Evolutionary conservation across 257 asterid species (phyloP).

Genomic region (Plantago elongata): DNA sequence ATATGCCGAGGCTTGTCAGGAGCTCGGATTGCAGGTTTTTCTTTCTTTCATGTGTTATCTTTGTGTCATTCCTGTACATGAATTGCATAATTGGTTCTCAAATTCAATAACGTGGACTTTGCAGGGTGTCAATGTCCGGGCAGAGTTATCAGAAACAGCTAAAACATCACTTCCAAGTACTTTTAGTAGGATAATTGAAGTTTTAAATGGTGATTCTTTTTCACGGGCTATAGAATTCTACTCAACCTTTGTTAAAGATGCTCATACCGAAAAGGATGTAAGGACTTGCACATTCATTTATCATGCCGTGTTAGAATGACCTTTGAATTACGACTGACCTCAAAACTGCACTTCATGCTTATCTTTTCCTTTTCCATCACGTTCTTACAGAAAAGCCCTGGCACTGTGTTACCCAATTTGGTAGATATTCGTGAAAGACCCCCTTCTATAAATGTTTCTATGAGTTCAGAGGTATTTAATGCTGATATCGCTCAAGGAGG

Average conservation of each 20-base stretch:
- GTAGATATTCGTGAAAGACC: conserved; percentile 55
- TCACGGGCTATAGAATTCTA: conserved; percentile 71
- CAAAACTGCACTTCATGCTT: neutral
- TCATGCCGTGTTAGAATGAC: conserved; percentile 11
- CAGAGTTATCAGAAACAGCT: conserved; percentile 78
- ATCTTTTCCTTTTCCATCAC: conserved; percentile 3
- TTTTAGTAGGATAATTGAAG: conserved; percentile 63
- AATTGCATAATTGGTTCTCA: conserved; percentile 1
- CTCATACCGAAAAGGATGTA: conserved; percentile 76
- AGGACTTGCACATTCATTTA: conserved; percentile 23
- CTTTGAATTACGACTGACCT: conserved; percentile 14
- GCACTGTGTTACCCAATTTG: conserved; percentile 47
- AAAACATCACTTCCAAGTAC: conserved; percentile 66
- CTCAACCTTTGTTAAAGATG: conserved; percentile 71
- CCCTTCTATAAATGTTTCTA: conserved; percentile 57
- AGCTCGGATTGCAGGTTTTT: conserved; percentile 85
- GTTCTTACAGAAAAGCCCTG: conserved; percentile 52
- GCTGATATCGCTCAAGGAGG: conserved; percentile 33
- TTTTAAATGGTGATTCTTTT: conserved; percentile 63
- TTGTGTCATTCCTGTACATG: conserved; percentile 1
- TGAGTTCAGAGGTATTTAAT: conserved; percentile 46
- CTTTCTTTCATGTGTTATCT: conserved; percentile 10
- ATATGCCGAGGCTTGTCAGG: conserved; percentile 90
- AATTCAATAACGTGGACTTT: conserved; percentile 14
- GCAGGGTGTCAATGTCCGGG: conserved; percentile 81